Evolutionary conservation across 495 filamentous ascomycete genomes (phyloP).

Genomic region (Xanthoparmelia taractica): DNA sequence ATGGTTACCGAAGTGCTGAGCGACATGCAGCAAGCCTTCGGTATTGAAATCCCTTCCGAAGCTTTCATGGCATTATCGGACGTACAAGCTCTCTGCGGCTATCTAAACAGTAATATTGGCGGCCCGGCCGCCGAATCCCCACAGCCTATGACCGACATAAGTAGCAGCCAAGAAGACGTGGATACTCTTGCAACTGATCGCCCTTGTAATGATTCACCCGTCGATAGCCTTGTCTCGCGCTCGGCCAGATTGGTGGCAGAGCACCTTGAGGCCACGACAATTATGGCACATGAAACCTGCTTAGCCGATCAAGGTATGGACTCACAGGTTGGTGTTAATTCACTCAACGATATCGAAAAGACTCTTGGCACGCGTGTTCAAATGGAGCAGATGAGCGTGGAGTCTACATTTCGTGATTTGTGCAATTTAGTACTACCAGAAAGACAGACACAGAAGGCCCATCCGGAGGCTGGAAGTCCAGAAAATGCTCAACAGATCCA

Average conservation of each 20-base stretch:
- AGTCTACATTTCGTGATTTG: constrained; percentile 17
- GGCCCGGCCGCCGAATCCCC: too few species aligned
- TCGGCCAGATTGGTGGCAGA: neutral
- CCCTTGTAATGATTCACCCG: neutral
- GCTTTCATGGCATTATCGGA: neutral
- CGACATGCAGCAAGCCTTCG: constrained; percentile 30
- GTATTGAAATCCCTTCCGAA: constrained; percentile 9
- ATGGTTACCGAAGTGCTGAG: constrained; percentile 36
- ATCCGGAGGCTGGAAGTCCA: neutral
- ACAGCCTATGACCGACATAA: too few species aligned
- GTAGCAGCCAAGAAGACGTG: too few species aligned
- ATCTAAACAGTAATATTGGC: neutral
- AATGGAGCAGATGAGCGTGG: constrained; percentile 6
- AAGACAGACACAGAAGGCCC: neutral
- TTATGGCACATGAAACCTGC: neutral
- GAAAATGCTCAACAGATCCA: neutral
- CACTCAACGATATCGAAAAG: constrained; percentile 25
- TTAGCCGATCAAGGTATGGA: constrained; percentile 23
- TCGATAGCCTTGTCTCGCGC: too few species aligned
- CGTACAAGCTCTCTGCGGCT: neutral
- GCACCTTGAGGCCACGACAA: constrained; percentile 6
- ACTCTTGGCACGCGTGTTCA: constrained; percentile 18
- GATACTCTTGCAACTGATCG: neutral
- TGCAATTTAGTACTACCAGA: neutral
- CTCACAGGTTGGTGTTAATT: constrained; percentile 25